These are phyloP conservation scores for Peziza echinospora DNA, from an alignment of 495 filamentous ascomycete genomes.

Conservation along the genomic window DNA sequence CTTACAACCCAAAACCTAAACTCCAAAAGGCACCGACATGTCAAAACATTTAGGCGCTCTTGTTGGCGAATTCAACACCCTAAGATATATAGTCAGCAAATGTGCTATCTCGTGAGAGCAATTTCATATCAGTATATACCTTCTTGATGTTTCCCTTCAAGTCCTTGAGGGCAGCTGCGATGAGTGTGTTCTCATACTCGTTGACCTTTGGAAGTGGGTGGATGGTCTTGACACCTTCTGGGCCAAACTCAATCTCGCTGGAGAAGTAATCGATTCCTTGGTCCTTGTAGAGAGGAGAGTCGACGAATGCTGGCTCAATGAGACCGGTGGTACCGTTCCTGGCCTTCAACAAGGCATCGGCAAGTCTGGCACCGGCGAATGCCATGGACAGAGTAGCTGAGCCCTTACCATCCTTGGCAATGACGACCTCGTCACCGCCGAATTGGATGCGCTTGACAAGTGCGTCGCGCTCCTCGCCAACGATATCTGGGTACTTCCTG, in stretches of 20 bases:
- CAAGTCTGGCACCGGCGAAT: slow-evolving; percentile 93
- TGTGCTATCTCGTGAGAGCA: too few relatives aligned
- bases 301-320: slow-evolving; percentile 88
- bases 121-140: too few relatives aligned
- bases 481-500: slow-evolving; percentile 73
- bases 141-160: slow-evolving; percentile 77
- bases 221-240: slow-evolving; percentile 88
- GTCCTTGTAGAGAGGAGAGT: slow-evolving; percentile 93
- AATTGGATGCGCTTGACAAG: slow-evolving; percentile 95
- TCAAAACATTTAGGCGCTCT: slow-evolving; percentile 47
- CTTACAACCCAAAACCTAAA: too few relatives aligned
- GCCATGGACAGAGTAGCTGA: slow-evolving; percentile 98
- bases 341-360: slow-evolving; percentile 82
- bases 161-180: slow-evolving; percentile 64
- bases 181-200: slow-evolving; percentile 66
- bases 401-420: slow-evolving; percentile 95
- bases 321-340: slow-evolving; percentile 86
- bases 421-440: slow-evolving; percentile 97
- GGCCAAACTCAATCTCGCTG: slow-evolving; percentile 80
- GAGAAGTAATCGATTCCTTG: slow-evolving; percentile 91
- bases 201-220: slow-evolving; percentile 60
- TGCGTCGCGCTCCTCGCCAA: slow-evolving; percentile 46
- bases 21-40: too few relatives aligned
- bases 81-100: slow-evolving; percentile 6
- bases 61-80: slow-evolving; percentile 43